These are phyloP conservation scores for Trametes maxima DNA, from an alignment of 768 basidiomycete genomes.

Conservation along the genomic window DNA sequence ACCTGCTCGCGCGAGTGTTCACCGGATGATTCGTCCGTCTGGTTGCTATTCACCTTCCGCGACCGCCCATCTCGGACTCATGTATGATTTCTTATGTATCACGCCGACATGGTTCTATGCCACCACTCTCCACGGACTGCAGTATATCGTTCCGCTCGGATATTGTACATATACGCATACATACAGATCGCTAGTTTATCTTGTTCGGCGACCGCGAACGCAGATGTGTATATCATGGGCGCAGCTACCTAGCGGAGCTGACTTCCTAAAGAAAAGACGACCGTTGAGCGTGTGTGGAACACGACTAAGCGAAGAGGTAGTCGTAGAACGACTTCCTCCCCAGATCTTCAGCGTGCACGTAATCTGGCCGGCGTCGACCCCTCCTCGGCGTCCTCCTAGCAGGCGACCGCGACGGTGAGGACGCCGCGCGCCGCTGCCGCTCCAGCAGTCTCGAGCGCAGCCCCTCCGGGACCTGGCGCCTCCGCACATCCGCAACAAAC, in stretches of 20 bases:
- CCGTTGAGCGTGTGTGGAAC: neutral
- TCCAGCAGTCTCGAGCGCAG: constrained; percentile 36
- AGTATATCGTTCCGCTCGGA: constrained; percentile 9
- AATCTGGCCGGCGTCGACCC: constrained; percentile 21
- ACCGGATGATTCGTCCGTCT: constrained; percentile 42
- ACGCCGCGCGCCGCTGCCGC: constrained; percentile 41
- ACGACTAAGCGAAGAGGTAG: constrained; percentile 30
- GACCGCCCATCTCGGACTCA: neutral
- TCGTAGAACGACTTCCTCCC: constrained; percentile 28
- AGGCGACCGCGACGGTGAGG: constrained; percentile 61
- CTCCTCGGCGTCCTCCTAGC: constrained; percentile 38
- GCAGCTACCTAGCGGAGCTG: neutral
- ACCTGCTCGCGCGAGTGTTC: constrained; percentile 51
- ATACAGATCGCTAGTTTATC: constrained; percentile 5
- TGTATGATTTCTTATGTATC: constrained; percentile 18
- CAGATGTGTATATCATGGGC: neutral
- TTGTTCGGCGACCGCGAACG: constrained; percentile 8
- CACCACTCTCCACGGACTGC: constrained; percentile 5
- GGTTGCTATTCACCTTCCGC: neutral
- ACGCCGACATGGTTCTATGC: neutral
- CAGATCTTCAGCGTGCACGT: neutral
- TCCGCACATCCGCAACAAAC: constrained; percentile 24
- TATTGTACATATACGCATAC: constrained; percentile 1
- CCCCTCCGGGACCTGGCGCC: constrained; percentile 27
- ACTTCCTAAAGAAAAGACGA: no score